A percentile compares a stretch with the other conserved stretches of the same genome.
Evolutionary conservation across 164 flowering plant species (phyloP).

Genomic region (Chimonanthus praecox): DNA sequence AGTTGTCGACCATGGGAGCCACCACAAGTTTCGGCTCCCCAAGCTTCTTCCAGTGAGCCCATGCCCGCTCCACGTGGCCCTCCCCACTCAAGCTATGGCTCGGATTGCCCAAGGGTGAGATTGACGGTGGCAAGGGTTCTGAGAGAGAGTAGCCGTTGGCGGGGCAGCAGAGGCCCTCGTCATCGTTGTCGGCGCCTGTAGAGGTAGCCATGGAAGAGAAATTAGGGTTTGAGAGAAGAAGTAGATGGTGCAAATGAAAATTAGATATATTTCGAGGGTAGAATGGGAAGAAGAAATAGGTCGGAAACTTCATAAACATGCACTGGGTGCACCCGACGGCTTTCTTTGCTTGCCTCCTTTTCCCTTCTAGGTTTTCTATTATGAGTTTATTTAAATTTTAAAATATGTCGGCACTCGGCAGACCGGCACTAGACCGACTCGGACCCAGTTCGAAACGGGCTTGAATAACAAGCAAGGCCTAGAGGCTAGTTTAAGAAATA

Average conservation of each 20-base stretch:
- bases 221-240: conserved; percentile 3
- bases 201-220: conserved; percentile 29
- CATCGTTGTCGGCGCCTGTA: conserved; percentile 18
- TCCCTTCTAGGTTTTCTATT: not conserved
- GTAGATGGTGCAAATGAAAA: not conserved
- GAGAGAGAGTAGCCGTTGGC: not conserved
- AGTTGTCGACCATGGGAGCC: conserved; percentile 97
- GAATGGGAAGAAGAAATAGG: not conserved
- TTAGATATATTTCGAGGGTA: not conserved
- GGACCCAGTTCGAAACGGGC: too few relatives aligned
- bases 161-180: conserved; percentile 33
- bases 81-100: conserved; percentile 28
- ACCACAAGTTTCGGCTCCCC: conserved; percentile 79
- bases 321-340: not conserved
- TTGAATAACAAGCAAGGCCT: too few relatives aligned
- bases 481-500: too few relatives aligned
- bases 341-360: not conserved
- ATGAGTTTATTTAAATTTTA: too few relatives aligned
- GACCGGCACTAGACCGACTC: too few relatives aligned
- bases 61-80: conserved; percentile 63
- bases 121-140: conserved; percentile 1
- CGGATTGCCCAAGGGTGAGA: conserved; percentile 21
- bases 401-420: too few relatives aligned
- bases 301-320: not conserved
- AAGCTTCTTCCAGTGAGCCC: conserved; percentile 85